Percentiles rank a stretch among this genome's conserved stretches.
These are phyloP conservation scores for Singerocomus rubriflavus DNA, from an alignment of 1,284 basidiomycete genomes.

Conservation along the genomic window DNA sequence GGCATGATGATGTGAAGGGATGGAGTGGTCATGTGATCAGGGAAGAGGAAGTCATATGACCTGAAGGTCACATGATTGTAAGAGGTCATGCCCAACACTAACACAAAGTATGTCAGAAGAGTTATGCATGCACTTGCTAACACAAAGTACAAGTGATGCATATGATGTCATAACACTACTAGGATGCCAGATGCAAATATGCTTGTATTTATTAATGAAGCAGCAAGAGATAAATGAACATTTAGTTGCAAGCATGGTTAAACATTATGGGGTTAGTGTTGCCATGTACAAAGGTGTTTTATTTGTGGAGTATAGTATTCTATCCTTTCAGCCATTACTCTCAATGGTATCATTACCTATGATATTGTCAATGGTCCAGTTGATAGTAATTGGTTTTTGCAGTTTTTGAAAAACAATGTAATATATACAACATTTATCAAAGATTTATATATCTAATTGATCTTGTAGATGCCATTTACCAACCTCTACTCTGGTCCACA, in stretches of 20 bases:
- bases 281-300: not conserved
- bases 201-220: constrained; percentile 24
- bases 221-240: constrained; percentile 22
- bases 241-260: constrained; percentile 1
- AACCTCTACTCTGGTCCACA: constrained; percentile 8
- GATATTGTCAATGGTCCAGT: constrained; percentile 24
- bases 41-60: too few relatives aligned
- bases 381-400: not conserved
- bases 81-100: too few relatives aligned
- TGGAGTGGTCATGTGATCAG: too few relatives aligned
- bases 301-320: constrained; percentile 11
- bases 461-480: not conserved
- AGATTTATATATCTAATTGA: not conserved
- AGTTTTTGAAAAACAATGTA: constrained; percentile 2
- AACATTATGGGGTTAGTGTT: not conserved
- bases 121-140: too few relatives aligned
- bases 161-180: too few relatives aligned
- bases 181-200: constrained; percentile 4
- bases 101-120: too few relatives aligned
- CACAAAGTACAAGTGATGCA: too few relatives aligned
- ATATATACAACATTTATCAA: not conserved
- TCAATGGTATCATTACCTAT: constrained; percentile 29
- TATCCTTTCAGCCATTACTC: constrained; percentile 23
- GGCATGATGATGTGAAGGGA: too few relatives aligned
- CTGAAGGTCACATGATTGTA: too few relatives aligned